phyloP scores from a whole-genome alignment of 768 basidiomycete species.

The Pleurotus eryngii region DNA sequence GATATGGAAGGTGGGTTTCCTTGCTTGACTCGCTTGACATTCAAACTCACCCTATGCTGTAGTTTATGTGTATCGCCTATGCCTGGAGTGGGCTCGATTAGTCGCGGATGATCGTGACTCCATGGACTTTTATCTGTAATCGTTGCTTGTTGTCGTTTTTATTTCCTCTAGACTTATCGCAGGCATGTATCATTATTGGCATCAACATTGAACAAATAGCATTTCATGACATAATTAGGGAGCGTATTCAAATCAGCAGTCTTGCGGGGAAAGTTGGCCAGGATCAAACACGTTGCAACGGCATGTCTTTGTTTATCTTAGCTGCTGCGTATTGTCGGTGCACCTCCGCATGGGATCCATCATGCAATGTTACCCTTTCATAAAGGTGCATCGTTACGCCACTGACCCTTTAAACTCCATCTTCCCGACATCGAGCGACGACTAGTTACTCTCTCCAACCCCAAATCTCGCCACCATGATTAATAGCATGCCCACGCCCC shows the following conservation, averaged over 20 bases:
- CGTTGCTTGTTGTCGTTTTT: not conserved
- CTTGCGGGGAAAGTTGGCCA: slow-evolving; percentile 1
- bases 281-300: slow-evolving; percentile 12
- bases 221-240: no score
- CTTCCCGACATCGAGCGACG: not conserved
- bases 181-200: slow-evolving; percentile 9
- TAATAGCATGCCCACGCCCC: slow-evolving; percentile 6
- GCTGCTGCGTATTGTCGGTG: no score
- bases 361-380: not conserved
- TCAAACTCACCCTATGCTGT: slow-evolving; percentile 4
- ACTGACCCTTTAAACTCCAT: not conserved
- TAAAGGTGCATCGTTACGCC: not conserved
- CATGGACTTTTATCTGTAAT: slow-evolving; percentile 40
- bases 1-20: slow-evolving; percentile 86
- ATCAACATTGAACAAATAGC: not conserved
- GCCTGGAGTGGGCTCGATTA: slow-evolving; percentile 85
- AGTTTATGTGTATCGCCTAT: slow-evolving; percentile 87
- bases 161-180: not conserved
- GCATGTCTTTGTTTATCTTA: slow-evolving; percentile 6
- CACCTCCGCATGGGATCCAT: no score
- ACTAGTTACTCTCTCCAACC: not conserved
- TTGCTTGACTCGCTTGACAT: not conserved
- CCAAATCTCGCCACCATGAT: not conserved
- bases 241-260: no score
- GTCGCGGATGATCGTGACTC: slow-evolving; percentile 81